A percentile compares a stretch with the other conserved stretches of the same genome.
Evolutionary conservation across 2,329 filamentous ascomycete species (phyloP).

Genomic region (Diaporthe ilicicola): DNA sequence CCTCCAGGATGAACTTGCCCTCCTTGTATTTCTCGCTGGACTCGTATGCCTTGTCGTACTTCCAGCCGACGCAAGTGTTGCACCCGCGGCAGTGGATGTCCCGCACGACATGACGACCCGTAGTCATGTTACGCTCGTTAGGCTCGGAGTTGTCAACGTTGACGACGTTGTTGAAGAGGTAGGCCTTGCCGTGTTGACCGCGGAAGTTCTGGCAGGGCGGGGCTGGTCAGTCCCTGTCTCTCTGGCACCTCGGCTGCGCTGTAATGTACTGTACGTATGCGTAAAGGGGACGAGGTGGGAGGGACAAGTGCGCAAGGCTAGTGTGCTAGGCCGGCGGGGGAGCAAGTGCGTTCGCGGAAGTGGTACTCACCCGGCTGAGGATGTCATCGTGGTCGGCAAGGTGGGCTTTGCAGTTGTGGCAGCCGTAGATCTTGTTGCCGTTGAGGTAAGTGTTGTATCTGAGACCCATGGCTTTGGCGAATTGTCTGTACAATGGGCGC

Average conservation of each 20-base stretch:
- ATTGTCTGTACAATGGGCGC: not conserved
- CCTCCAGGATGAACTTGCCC: conserved; percentile 96
- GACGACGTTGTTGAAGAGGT: conserved; percentile 93
- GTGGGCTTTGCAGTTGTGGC: conserved; percentile 95
- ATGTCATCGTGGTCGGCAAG: conserved; percentile 96
- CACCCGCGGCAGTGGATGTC: conserved; percentile 94
- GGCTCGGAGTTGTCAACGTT: conserved; percentile 86
- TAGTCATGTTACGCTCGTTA: conserved; percentile 98
- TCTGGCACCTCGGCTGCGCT: not conserved
- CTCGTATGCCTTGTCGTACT: conserved; percentile 98
- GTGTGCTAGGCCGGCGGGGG: conserved; percentile 21
- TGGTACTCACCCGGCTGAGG: conserved; percentile 79
- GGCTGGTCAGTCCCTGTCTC: not conserved
- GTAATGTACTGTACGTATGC: not conserved
- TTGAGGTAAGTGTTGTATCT: conserved; percentile 92
- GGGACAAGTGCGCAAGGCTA: not conserved
- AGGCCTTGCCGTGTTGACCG: conserved; percentile 97
- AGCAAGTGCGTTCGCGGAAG: conserved; percentile 25
- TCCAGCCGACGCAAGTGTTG: conserved; percentile 94
- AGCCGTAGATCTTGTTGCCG: conserved; percentile 88
- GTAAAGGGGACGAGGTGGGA: not conserved
- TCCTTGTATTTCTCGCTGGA: conserved; percentile 96
- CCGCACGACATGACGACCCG: conserved; percentile 90
- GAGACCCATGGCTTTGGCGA: conserved; percentile 73
- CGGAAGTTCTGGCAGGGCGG: conserved; percentile 81